Evolutionary conservation across 345 rosid genomes (phyloP).

Genomic region (Firmiana major): DNA sequence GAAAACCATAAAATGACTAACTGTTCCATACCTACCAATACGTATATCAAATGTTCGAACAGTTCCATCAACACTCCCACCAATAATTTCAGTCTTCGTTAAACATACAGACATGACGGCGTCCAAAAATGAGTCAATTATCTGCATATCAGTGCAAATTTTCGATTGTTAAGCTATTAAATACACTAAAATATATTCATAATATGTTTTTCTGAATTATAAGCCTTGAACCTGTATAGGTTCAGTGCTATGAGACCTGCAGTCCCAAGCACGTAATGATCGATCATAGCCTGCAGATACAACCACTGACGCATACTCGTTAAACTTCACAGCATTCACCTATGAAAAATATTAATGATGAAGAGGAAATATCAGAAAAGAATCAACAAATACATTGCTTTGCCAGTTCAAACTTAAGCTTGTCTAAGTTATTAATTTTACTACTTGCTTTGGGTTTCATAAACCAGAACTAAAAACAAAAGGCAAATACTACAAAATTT

Average conservation of each 20-base stretch:
- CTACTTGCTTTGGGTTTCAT: background rate
- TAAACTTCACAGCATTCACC: constrained; percentile 95
- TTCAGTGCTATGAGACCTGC: constrained; percentile 89
- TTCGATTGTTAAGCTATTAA: background rate
- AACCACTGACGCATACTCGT: constrained; percentile 71
- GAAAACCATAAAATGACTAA: background rate
- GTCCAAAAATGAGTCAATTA: constrained; percentile 75
- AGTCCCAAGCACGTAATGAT: constrained; percentile 92
- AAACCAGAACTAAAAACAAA: background rate
- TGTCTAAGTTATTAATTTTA: background rate
- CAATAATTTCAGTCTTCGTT: constrained; percentile 87
- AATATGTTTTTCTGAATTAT: background rate
- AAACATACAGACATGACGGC: constrained; percentile 95
- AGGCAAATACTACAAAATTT: background rate
- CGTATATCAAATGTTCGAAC: constrained; percentile 97
- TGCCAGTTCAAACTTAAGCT: background rate
- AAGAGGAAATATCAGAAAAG: background rate
- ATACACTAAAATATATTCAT: background rate
- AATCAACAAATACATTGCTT: background rate
- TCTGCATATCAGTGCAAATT: constrained; percentile 34
- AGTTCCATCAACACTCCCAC: constrained; percentile 97
- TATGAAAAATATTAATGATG: constrained; percentile 18
- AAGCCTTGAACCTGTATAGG: constrained; percentile 71
- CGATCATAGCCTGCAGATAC: constrained; percentile 96
- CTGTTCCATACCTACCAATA: constrained; percentile 63